Evolutionary conservation across 2,329 filamentous ascomycete genomes (phyloP).

Genomic region (Pseudocercospora vitis): DNA sequence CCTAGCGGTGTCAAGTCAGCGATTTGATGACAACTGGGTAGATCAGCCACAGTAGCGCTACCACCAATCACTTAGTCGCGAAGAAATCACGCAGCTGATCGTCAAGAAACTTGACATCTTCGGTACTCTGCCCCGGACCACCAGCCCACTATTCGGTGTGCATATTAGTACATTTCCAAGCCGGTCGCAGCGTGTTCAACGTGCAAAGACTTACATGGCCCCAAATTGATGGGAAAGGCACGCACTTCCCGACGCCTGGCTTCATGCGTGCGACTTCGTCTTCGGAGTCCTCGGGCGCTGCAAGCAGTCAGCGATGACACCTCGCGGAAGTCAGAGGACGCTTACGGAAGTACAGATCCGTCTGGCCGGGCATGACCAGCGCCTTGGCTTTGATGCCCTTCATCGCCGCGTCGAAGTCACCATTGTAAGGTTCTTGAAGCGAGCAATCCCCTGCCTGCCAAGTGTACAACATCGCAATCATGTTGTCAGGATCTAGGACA

Average conservation of each 20-base stretch:
- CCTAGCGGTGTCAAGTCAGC: too few species aligned
- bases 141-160: constrained; percentile 20
- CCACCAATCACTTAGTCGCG: constrained; percentile 24
- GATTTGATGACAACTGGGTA: too few species aligned
- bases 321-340: constrained; percentile 14
- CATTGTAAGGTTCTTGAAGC: constrained; percentile 64
- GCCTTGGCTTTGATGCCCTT: constrained; percentile 69
- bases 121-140: constrained; percentile 68
- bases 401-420: constrained; percentile 54
- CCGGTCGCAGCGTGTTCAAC: too few species aligned
- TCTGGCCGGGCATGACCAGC: constrained; percentile 69
- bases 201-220: constrained; percentile 1
- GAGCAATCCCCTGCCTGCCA: constrained; percentile 76
- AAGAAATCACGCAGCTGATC: constrained; percentile 59
- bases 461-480: constrained; percentile 72
- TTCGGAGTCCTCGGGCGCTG: constrained; percentile 71
- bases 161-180: not conserved
- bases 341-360: constrained; percentile 75
- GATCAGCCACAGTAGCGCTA: not conserved
- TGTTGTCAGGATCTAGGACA: constrained; percentile 65
- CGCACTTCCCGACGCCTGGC: constrained; percentile 57
- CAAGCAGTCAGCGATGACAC: constrained; percentile 11
- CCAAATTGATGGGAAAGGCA: constrained; percentile 53
- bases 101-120: constrained; percentile 73
- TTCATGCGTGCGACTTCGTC: constrained; percentile 68